Percentiles rank a stretch among this genome's conserved stretches.
Evolutionary conservation across 75 land plant species (phyloP).

Genomic region (Sequoia sempervirens): DNA sequence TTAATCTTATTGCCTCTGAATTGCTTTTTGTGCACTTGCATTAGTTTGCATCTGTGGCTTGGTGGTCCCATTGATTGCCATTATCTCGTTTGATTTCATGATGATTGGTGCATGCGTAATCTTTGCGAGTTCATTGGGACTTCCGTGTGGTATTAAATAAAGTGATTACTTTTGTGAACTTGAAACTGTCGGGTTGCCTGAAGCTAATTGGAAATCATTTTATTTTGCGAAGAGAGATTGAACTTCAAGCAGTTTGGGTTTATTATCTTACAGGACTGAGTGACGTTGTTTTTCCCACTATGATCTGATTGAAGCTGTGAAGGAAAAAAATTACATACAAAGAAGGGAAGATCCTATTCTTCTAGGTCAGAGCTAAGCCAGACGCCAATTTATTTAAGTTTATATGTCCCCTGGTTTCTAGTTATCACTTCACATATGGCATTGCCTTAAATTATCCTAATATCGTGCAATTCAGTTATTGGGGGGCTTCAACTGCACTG

Average conservation of each 20-base stretch:
- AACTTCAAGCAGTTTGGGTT: not conserved
- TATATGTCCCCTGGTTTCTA: not conserved
- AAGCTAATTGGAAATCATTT: too few species aligned
- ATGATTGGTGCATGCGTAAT: not conserved
- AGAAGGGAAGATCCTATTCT: not conserved
- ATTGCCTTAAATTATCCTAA: not conserved
- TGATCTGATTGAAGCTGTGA: not conserved
- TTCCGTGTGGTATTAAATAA: not conserved
- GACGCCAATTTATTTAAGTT: too few species aligned
- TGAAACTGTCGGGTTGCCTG: not conserved
- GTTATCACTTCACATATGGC: not conserved
- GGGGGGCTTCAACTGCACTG: not conserved
- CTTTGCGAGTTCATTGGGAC: not conserved
- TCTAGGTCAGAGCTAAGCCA: too few species aligned
- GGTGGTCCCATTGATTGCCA: not conserved
- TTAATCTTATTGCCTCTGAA: not conserved
- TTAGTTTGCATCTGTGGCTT: not conserved
- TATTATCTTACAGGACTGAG: not conserved
- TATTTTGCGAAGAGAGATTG: not conserved
- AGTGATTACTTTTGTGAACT: not conserved
- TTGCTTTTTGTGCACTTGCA: not conserved
- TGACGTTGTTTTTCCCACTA: not conserved
- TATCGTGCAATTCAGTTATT: not conserved
- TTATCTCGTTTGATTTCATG: not conserved
- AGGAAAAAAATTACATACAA: not conserved